Evolutionary conservation across 2,329 filamentous ascomycete species (phyloP).

Genomic region (Fusarium irregulare): DNA sequence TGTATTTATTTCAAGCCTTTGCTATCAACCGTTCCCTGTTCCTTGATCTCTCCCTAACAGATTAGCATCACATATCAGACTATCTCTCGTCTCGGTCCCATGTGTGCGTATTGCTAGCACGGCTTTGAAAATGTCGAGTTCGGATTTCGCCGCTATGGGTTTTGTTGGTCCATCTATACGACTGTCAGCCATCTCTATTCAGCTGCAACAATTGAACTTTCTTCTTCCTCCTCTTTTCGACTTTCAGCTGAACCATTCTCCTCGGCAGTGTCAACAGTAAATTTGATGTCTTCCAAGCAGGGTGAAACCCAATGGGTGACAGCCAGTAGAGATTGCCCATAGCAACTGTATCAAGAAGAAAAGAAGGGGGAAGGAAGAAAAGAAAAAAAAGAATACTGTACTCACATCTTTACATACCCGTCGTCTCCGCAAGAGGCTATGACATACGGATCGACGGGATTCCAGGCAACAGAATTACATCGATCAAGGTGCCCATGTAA

Average conservation of each 20-base stretch:
- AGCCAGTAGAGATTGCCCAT: background rate
- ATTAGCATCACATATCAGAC: background rate
- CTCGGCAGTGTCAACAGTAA: background rate
- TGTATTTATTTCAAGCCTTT: background rate
- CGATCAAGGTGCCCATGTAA: conserved; percentile 79
- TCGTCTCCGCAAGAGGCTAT: conserved; percentile 95
- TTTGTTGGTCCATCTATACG: conserved; percentile 47
- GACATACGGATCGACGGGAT: conserved; percentile 82
- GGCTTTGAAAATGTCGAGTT: conserved; percentile 31
- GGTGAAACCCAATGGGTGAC: background rate
- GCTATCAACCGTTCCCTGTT: background rate
- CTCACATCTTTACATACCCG: conserved; percentile 84
- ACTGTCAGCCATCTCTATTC: background rate
- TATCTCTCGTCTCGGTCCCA: conserved; percentile 37
- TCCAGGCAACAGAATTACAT: conserved; percentile 92
- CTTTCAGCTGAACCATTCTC: background rate
- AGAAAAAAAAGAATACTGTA: conserved; percentile 28
- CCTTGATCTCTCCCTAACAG: background rate
- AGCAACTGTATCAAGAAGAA: background rate
- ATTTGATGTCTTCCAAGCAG: background rate
- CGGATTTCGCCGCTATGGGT: conserved; percentile 37
- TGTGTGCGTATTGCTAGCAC: conserved; percentile 26
- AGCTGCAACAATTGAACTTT: background rate
- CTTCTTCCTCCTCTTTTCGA: conserved; percentile 8
- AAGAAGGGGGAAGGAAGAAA: background rate